Evolutionary conservation across 2,329 filamentous ascomycete species (phyloP), one percentile per base, ranked within the genome.

Genomic region (Paracoccidioides brasiliensis): DNA sequence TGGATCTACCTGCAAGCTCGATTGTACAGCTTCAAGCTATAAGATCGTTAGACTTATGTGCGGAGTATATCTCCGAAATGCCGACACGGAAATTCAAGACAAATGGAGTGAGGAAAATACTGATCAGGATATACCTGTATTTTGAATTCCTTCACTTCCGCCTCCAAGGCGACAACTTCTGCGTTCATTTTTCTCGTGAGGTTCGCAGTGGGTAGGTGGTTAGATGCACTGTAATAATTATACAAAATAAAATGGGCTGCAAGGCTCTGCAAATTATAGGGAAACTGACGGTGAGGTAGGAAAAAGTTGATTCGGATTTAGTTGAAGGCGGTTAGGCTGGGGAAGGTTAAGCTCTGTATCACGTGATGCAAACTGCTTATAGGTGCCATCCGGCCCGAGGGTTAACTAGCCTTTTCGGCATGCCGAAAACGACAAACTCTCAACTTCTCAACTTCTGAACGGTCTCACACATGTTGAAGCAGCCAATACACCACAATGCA

Each of bases 1-100:
- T 60, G 90, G 84, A 66, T 93, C 88, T 70, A 86, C 83, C 70
- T 85, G 83, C 56, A 95, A 81, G 61, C 87, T 86, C 55, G 81
- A 77, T 64, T 84, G 75, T 57, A 95, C 83, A 41, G 88, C 83
- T 66, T 90, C 87, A 67, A 95, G 81, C 86, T 90, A 65, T 30
- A 57, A 50, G 5, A 49, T 32, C 5, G 33, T 40, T 43, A 30
- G 51, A 44, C 48, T 53, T 49, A 33, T 6, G n/a, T 3, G 45
- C 10, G 12, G 49, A 38, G 32, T 3, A 6, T 2, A n/a, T 38
- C n/a, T 37, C 32, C 30, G 38, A 30, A 37, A 28, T 15, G 15
- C 33, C 28, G 10, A 40, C 10, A 15, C 3, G n/a, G 37, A 28
- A 35, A 41, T 14, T 22, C 41, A 7, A 9, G 22, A 45, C 28